Evolutionary conservation across 192 early-diverging fungal genomes (phyloP).

Genomic region (Thamnidium elegans): DNA sequence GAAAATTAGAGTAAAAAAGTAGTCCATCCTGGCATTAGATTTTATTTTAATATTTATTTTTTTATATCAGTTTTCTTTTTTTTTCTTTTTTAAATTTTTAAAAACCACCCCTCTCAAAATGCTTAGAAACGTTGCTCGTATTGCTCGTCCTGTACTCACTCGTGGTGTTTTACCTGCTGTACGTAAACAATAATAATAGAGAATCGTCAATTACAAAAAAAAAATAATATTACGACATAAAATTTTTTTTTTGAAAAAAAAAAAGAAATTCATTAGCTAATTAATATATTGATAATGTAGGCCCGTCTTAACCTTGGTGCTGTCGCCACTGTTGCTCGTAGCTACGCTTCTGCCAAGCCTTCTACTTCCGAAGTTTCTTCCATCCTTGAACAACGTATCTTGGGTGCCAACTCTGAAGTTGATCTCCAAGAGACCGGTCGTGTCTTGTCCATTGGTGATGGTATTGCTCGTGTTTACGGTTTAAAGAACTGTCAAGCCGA

Average conservation of each 20-base stretch:
- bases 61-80: too few relatives aligned
- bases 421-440: slow-evolving; percentile 98
- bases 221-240: neutral
- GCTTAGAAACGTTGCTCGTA: slow-evolving; percentile 52
- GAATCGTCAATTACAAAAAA: too few relatives aligned
- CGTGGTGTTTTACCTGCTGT: slow-evolving; percentile 49
- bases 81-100: too few relatives aligned
- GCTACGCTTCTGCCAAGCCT: slow-evolving; percentile 56
- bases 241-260: neutral
- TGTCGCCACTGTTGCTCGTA: slow-evolving; percentile 48
- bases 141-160: slow-evolving; percentile 47
- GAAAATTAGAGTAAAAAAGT: too few relatives aligned
- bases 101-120: slow-evolving; percentile 27
- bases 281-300: slow-evolving; percentile 19
- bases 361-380: slow-evolving; percentile 94
- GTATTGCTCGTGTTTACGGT: slow-evolving; percentile 99
- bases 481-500: slow-evolving; percentile 98
- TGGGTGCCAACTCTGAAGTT: slow-evolving; percentile 75
- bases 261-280: neutral
- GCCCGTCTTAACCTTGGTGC: slow-evolving; percentile 57
- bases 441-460: slow-evolving; percentile 99
- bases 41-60: too few relatives aligned
- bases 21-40: too few relatives aligned
- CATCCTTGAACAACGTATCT: slow-evolving; percentile 97
- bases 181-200: slow-evolving; percentile 10